Percentiles rank a stretch among this genome's conserved stretches.
Evolutionary conservation across 2,329 filamentous ascomycete genomes (phyloP).

Genomic region (Stachybotrys echinatus): DNA sequence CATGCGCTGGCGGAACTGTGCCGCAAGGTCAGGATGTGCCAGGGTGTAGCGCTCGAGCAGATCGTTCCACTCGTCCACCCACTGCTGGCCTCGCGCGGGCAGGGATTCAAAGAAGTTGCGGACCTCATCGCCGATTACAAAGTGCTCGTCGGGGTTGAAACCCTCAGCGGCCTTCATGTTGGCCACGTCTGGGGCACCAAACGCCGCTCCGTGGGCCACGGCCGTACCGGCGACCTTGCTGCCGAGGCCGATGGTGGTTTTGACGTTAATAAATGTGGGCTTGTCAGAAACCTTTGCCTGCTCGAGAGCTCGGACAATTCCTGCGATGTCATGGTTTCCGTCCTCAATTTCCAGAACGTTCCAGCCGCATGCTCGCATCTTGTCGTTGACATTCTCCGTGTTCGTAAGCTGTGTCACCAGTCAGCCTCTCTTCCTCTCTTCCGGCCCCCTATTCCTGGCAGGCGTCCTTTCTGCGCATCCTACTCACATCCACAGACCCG

Average conservation of each 20-base stretch:
- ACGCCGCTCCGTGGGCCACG: conserved; percentile 52
- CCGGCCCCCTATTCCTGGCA: no score
- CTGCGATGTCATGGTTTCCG: conserved; percentile 43
- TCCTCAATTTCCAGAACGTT: conserved; percentile 48
- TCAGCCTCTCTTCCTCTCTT: no score
- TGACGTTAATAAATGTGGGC: conserved; percentile 54
- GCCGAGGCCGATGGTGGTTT: conserved; percentile 50
- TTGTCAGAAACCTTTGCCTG: conserved; percentile 38
- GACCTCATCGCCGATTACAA: conserved; percentile 36
- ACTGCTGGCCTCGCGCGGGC: conserved; percentile 34
- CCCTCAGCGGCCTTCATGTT: conserved; percentile 25
- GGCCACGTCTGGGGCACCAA: conserved; percentile 47
- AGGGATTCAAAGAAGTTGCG: conserved; percentile 44
- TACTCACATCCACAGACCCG: conserved; percentile 10
- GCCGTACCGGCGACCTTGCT: conserved; percentile 44
- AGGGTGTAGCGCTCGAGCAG: conserved; percentile 35
- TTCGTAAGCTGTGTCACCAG: no score
- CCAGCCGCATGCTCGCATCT: conserved; percentile 53
- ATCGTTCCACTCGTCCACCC: conserved; percentile 41
- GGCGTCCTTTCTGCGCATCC: no score
- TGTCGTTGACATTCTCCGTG: conserved; percentile 51
- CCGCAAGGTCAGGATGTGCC: conserved; percentile 42
- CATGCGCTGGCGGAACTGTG: conserved; percentile 41
- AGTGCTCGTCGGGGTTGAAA: conserved; percentile 29
- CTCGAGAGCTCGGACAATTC: conserved; percentile 36